phyloP scores from a whole-genome alignment of 148 eudicot species.

The Polygonum maritimum region DNA sequence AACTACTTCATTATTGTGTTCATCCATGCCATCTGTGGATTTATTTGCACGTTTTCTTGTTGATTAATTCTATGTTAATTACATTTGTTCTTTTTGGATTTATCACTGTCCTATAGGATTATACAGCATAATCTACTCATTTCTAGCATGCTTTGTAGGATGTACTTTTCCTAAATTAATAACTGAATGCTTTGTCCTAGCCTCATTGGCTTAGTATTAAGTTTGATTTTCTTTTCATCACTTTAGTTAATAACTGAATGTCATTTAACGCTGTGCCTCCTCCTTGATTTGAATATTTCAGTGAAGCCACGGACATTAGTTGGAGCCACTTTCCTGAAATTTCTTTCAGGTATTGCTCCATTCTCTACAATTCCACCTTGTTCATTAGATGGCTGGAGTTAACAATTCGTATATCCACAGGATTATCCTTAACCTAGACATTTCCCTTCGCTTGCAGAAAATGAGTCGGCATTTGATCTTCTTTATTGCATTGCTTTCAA shows the following conservation, averaged over 20 bases:
- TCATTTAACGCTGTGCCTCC: neutral
- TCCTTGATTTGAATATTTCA: conserved; percentile 19
- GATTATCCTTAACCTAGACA: neutral
- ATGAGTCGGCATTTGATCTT: conserved; percentile 83
- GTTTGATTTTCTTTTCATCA: neutral
- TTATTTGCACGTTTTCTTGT: neutral
- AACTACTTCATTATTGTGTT: neutral
- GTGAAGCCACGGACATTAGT: conserved; percentile 69
- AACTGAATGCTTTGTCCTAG: neutral
- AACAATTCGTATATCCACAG: neutral
- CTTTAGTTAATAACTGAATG: neutral
- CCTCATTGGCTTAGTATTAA: neutral
- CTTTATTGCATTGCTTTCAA: conserved; percentile 92
- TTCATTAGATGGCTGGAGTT: neutral
- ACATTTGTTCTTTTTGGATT: neutral
- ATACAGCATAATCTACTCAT: neutral
- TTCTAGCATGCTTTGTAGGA: neutral
- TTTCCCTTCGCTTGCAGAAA: conserved; percentile 39
- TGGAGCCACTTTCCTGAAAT: conserved; percentile 83
- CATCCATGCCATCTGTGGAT: neutral
- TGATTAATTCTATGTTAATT: neutral
- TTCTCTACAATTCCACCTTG: neutral
- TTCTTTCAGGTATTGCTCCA: conserved; percentile 56
- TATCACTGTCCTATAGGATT: neutral
- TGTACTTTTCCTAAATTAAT: neutral